Conservation (phyloP, 2,329 filamentous ascomycete species). For the Botrytis hyacinthi region DNA sequence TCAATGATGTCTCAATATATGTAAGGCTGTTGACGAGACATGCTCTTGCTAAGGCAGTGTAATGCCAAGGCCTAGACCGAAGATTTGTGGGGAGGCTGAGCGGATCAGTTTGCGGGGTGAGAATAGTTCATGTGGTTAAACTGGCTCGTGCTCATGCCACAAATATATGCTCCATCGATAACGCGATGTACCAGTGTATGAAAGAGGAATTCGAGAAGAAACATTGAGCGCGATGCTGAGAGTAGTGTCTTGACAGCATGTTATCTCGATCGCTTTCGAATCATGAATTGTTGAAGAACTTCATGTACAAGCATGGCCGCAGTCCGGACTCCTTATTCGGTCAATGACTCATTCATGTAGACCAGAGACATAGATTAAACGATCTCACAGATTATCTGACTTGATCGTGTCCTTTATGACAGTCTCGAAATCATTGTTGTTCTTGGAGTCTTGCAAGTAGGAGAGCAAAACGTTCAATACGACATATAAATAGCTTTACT, state of each 20-base stretch:
- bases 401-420: background rate
- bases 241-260: background rate
- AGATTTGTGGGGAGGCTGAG: constrained; percentile 8
- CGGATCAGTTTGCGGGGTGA: constrained; percentile 6
- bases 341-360: background rate
- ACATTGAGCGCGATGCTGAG: background rate
- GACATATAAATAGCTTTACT: background rate
- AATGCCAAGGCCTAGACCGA: constrained; percentile 12
- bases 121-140: background rate
- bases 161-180: background rate
- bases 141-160: background rate
- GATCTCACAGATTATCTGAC: background rate
- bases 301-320: background rate
- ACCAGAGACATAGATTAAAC: background rate
- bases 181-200: background rate
- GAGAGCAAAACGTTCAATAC: constrained; percentile 8
- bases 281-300: no score
- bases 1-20: background rate
- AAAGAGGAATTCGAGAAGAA: background rate
- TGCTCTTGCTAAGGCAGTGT: constrained; percentile 11
- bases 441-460: background rate
- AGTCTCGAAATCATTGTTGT: background rate
- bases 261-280: background rate
- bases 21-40: constrained; percentile 12
- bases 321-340: background rate